Percentiles rank a stretch among this genome's conserved stretches.
Evolutionary conservation across 495 filamentous ascomycete genomes (phyloP).

Genomic region (Penicillium cinerascens): DNA sequence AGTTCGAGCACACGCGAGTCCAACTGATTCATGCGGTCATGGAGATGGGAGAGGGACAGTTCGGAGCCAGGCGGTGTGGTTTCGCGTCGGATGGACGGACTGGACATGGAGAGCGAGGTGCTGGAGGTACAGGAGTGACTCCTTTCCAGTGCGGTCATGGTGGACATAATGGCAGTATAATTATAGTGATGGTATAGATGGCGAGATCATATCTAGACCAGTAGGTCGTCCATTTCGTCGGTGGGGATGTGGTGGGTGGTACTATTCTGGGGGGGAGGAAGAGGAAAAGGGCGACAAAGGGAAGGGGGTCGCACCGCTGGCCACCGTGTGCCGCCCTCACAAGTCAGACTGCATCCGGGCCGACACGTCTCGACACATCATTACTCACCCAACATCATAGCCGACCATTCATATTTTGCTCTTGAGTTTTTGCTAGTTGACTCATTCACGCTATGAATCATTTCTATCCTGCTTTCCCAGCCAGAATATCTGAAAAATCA

Average conservation of each 20-base stretch:
- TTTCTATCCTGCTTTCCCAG: background rate
- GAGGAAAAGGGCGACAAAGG: conserved; percentile 10
- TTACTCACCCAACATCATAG: background rate
- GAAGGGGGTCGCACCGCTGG: conserved; percentile 6
- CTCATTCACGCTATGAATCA: background rate
- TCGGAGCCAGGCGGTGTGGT: conserved; percentile 35
- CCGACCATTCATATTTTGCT: background rate
- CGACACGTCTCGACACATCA: conserved; percentile 1
- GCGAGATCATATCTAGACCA: conserved; percentile 12
- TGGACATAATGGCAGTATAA: conserved; percentile 12
- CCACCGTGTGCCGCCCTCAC: background rate
- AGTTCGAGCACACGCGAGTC: conserved; percentile 40
- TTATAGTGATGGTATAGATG: background rate
- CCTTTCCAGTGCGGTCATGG: conserved; percentile 42
- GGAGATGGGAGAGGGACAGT: conserved; percentile 30
- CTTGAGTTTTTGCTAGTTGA: background rate
- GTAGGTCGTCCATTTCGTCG: conserved; percentile 19
- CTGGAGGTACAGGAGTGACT: conserved; percentile 40
- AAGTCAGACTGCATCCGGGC: conserved; percentile 4
- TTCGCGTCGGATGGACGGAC: conserved; percentile 36
- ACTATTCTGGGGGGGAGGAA: conserved; percentile 1
- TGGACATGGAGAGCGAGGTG: conserved; percentile 39
- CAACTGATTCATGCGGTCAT: conserved; percentile 38
- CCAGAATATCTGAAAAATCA: background rate
- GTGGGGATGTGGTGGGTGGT: conserved; percentile 1